A percentile compares a stretch with the other conserved stretches of the same genome.
phyloP scores from a whole-genome alignment of 257 asterid genomes.

The Solanum megistacrolobum region DNA sequence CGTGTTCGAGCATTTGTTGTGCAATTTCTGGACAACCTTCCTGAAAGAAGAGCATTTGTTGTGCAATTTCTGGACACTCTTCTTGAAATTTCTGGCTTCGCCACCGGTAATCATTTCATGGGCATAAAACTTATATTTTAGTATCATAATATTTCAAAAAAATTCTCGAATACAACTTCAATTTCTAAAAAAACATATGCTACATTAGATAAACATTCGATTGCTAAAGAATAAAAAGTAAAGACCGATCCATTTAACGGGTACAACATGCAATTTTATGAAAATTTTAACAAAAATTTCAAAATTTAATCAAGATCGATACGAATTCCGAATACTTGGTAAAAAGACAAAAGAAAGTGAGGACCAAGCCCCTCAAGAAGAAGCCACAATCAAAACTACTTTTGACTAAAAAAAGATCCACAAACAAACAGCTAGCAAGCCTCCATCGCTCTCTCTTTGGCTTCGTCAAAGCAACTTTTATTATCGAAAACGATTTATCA shows the following conservation, averaged over 20 bases:
- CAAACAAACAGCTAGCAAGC: neutral
- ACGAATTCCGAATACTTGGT: accelerated
- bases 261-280: accelerated
- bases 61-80: no score
- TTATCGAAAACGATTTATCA: neutral
- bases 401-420: neutral
- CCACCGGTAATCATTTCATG: no score
- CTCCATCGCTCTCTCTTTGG: neutral
- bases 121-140: neutral
- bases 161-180: neutral
- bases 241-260: accelerated
- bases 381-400: neutral
- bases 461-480: neutral
- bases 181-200: neutral
- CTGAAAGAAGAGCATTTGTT: no score
- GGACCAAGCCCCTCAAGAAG: neutral
- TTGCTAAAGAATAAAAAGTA: neutral
- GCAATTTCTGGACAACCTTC: no score
- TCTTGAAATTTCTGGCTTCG: no score
- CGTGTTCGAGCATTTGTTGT: no score
- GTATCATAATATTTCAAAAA: neutral
- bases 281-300: accelerated
- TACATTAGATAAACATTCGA: neutral
- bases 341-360: neutral
- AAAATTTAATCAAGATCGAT: accelerated